Evolutionary conservation across 2,329 filamentous ascomycete species (phyloP).

Genomic region (Aspergillus jensenii): DNA sequence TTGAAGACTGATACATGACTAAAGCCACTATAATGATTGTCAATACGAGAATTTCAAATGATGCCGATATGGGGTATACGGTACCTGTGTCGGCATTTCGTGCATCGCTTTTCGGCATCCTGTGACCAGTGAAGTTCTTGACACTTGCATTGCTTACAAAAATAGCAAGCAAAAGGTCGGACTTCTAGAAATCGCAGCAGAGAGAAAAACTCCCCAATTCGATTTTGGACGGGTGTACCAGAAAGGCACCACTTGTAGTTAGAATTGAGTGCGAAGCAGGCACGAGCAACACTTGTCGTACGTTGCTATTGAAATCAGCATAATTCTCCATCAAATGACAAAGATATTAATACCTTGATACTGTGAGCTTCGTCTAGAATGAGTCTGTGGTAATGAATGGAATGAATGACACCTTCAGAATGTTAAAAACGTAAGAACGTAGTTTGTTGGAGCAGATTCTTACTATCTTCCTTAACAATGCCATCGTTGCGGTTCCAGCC

Average conservation of each 20-base stretch:
- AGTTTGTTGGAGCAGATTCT: slow-evolving; percentile 11
- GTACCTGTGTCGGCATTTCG: slow-evolving; percentile 61
- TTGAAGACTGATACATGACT: slow-evolving; percentile 83
- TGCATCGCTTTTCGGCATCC: slow-evolving; percentile 69
- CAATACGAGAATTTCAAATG: slow-evolving; percentile 1
- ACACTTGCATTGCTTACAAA: slow-evolving; percentile 85
- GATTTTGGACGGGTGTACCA: slow-evolving; percentile 93
- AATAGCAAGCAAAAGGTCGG: slow-evolving; percentile 85
- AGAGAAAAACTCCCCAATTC: slow-evolving; percentile 96
- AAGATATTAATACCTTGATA: slow-evolving; percentile 64
- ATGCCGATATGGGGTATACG: slow-evolving; percentile 15
- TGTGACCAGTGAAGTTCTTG: slow-evolving; percentile 81
- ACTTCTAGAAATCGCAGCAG: slow-evolving; percentile 88
- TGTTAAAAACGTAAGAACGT: slow-evolving; percentile 6
- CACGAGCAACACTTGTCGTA: slow-evolving; percentile 87
- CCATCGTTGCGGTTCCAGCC: slow-evolving; percentile 81
- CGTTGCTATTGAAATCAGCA: slow-evolving; percentile 46
- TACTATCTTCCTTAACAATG: slow-evolving; percentile 72
- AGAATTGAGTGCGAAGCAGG: slow-evolving; percentile 86
- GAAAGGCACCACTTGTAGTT: slow-evolving; percentile 94
- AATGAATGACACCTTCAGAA: slow-evolving; percentile 69
- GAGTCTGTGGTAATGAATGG: slow-evolving; percentile 82
- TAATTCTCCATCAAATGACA: not conserved
- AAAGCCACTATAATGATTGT: slow-evolving; percentile 48
- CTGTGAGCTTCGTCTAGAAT: slow-evolving; percentile 95